Conservation (phyloP, 139 green algal genomes). For the Chlamydomonas sp. region DNA sequence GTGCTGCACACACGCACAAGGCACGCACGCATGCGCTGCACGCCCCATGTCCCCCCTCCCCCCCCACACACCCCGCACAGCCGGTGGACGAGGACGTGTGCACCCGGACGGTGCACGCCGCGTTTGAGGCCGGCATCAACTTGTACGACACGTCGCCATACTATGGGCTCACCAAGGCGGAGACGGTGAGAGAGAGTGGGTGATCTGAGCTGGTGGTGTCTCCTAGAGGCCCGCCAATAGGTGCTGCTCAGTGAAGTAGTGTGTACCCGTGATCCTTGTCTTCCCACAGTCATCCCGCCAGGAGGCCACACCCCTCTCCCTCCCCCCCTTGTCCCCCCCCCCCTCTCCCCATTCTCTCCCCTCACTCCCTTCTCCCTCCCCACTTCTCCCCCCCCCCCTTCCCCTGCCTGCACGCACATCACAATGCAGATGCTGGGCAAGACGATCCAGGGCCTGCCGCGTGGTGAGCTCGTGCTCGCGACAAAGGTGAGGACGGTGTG, state of each 20-base stretch:
- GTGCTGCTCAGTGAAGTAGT: too few species aligned
- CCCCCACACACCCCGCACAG: slow-evolving; percentile 5
- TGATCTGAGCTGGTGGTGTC: background rate
- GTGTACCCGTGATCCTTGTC: too few species aligned
- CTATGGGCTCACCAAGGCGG: slow-evolving; percentile 76
- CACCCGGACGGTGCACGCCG: slow-evolving; percentile 65
- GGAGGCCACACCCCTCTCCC: too few species aligned
- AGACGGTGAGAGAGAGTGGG: slow-evolving; percentile 51
- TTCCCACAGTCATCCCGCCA: too few species aligned
- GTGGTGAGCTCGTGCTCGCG: slow-evolving; percentile 70
- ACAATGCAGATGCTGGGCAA: slow-evolving; percentile 71
- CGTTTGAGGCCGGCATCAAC: slow-evolving; percentile 83
- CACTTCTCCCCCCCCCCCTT: background rate
- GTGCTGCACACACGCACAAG: too few species aligned
- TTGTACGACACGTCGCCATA: slow-evolving; percentile 94
- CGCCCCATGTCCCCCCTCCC: background rate
- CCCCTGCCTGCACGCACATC: too few species aligned
- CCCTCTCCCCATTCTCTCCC: background rate
- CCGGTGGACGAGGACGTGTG: slow-evolving; percentile 3
- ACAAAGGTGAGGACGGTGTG: slow-evolving; percentile 81
- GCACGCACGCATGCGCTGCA: too few species aligned
- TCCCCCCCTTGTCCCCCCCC: background rate
- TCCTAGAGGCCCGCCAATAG: too few species aligned
- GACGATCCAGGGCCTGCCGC: slow-evolving; percentile 63
- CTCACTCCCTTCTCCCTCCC: background rate